Conservation (phyloP, 164 flowering plant genomes). For the Aristolochia fimbriata region DNA sequence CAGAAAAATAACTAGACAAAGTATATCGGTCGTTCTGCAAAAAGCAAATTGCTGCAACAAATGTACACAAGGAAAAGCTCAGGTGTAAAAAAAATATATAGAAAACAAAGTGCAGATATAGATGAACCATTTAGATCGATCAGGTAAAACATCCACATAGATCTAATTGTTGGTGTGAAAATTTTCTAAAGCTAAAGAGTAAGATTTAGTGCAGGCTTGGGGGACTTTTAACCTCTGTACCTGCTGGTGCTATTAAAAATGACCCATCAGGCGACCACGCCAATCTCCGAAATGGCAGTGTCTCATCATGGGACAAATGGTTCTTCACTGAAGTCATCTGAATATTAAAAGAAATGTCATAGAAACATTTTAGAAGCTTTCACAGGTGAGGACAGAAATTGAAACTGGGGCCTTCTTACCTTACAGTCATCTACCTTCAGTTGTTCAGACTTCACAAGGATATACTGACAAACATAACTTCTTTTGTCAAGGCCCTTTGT, state of each 20-base stretch:
- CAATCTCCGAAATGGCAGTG: constrained; percentile 90
- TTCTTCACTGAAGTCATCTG: constrained; percentile 34
- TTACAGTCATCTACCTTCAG: constrained; percentile 48
- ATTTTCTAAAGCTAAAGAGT: neutral
- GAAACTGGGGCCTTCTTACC: constrained; percentile 29
- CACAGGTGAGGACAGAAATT: neutral
- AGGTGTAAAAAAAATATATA: neutral
- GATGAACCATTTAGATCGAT: neutral
- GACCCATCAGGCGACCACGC: constrained; percentile 99
- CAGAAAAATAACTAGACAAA: too few relatives aligned
- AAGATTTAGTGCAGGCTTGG: neutral
- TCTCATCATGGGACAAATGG: constrained; percentile 95
- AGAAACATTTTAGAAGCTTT: neutral
- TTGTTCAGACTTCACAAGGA: constrained; percentile 57
- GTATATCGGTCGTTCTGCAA: too few relatives aligned
- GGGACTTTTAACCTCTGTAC: constrained; percentile 21
- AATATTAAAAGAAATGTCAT: constrained; percentile 5
- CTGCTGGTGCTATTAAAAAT: constrained; percentile 90
- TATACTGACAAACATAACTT: constrained; percentile 72
- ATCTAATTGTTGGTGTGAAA: neutral
- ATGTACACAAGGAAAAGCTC: neutral
- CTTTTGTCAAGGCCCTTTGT: constrained; percentile 53
- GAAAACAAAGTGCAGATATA: neutral
- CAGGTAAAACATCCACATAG: neutral
- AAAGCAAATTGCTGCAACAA: too few relatives aligned